Base-by-base conservation (phyloP, 75 land plant species). In the Pseudotsuga menziesii region DNA sequence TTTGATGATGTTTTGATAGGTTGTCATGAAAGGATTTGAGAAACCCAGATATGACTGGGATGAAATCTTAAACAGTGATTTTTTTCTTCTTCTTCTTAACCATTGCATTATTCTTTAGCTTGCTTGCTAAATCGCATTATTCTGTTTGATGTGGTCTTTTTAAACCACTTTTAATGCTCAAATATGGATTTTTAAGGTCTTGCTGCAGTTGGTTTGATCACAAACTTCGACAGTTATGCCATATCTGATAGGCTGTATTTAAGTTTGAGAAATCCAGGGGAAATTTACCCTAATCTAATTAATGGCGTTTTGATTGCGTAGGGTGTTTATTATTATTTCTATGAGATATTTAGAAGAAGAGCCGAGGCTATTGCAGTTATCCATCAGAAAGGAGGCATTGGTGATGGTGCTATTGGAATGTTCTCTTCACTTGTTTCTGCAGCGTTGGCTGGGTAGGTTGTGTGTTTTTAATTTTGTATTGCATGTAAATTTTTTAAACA, bases 301-400 rank as follows among this genome's bases (percentile, higher is more conserved):
- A 69, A 20, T 29, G 54, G 15, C 41, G 48, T 69, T 69, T 19
- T 76, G n/a, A 32, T 22, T 25, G 27, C 55, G 71, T 75, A 89
- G 91, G 90, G 90, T 56, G 87, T 88, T 17, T 90, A 90, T 60
- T 90, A 90, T 48, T 90, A 90, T 70, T 90, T 90, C 75, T 90
- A 90, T 61, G 91, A 90, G 64, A 39, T 85, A 22, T 82, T 90
- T 75, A 88, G 79, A 67, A 86, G 85, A 74, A 84, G 72, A 79
- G 90, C 91, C 36, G 90, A 88, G 57, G 81, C 82, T 20, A 72
- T 55, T 58, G 87, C 90, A 55, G 52, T 73, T 63, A 79, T 71
- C 52, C 78, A 67, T 48, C 81, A 85, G 78, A 83, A 81, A 79
- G 74, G 41, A 73, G 91, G 91, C 29, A 58, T 64, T 23, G 85